Conservation (phyloP, 176 grass and related monocot genomes). For the Carex cristatella region DNA sequence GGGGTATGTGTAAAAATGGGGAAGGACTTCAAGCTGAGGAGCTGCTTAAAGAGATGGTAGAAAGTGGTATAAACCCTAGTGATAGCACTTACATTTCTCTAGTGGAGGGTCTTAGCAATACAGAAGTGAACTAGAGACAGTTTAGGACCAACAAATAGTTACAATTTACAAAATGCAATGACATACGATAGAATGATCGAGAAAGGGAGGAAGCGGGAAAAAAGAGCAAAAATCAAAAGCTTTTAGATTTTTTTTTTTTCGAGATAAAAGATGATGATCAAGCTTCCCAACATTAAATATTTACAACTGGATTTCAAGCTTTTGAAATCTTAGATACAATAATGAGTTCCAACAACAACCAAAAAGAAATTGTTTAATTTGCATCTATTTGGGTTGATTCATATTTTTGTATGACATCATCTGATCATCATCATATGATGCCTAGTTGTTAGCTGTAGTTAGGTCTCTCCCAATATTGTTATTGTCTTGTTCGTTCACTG, state of each 20-base stretch:
- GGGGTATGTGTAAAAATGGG: conserved; percentile 49
- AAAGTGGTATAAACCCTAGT: conserved; percentile 49
- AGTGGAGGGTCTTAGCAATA: conserved; percentile 34
- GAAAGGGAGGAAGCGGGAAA: background rate
- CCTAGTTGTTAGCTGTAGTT: background rate
- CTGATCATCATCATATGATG: background rate
- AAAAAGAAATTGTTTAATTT: background rate
- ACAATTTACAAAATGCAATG: background rate
- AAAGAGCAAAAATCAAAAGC: background rate
- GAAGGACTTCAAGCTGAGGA: conserved; percentile 43
- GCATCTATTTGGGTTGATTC: background rate
- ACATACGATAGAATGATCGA: background rate
- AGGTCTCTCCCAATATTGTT: background rate
- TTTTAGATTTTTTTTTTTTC: background rate
- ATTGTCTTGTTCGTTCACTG: background rate
- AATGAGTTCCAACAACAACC: background rate
- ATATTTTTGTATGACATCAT: background rate
- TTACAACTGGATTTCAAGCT: background rate
- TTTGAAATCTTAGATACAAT: background rate
- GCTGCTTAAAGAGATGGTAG: conserved; percentile 71
- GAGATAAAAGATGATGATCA: too few relatives aligned
- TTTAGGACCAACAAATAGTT: background rate
- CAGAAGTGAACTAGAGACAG: background rate
- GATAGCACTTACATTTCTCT: conserved; percentile 59
- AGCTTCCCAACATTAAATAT: too few relatives aligned